Conservation (phyloP, 352 stramenopile genomes). For the Thraustotheca clavata region DNA sequence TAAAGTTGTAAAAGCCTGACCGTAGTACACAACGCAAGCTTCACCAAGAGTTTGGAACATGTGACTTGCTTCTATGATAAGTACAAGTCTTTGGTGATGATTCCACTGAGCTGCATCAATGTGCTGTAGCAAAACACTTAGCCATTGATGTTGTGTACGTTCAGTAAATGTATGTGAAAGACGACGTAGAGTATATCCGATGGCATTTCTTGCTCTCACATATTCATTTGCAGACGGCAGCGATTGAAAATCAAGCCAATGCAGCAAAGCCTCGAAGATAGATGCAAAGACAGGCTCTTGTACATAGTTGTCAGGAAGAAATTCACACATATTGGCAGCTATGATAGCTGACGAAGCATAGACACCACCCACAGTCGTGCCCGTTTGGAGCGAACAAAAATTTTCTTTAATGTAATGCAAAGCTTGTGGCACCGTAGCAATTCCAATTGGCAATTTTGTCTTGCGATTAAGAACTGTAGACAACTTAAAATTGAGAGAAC, state of each 20-base stretch:
- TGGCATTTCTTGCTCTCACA: conserved; percentile 55
- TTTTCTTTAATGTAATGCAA: conserved; percentile 74
- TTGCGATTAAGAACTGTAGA: conserved; percentile 25
- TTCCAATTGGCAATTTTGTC: conserved; percentile 42
- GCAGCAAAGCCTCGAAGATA: conserved; percentile 54
- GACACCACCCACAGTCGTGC: conserved; percentile 51
- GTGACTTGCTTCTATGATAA: conserved; percentile 55
- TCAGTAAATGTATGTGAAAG: conserved; percentile 53
- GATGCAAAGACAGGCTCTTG: conserved; percentile 50
- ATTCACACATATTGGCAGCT: conserved; percentile 69
- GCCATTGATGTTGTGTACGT: conserved; percentile 46
- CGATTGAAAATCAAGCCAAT: conserved; percentile 52
- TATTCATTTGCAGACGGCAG: conserved; percentile 64
- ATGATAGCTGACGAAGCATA: conserved; percentile 63
- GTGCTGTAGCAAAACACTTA: conserved; percentile 43
- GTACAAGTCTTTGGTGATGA: conserved; percentile 57
- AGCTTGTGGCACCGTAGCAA: conserved; percentile 65
- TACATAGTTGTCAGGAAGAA: conserved; percentile 50
- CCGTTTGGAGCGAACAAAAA: conserved; percentile 38
- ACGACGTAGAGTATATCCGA: conserved; percentile 66
- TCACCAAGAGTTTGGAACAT: conserved; percentile 63
- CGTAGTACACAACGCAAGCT: conserved; percentile 37
- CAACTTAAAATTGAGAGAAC: conserved; percentile 26
- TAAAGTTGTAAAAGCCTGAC: conserved; percentile 31
- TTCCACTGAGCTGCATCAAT: conserved; percentile 36